phyloP scores from a whole-genome alignment of 768 basidiomycete species.

The Suillus brevipes region DNA sequence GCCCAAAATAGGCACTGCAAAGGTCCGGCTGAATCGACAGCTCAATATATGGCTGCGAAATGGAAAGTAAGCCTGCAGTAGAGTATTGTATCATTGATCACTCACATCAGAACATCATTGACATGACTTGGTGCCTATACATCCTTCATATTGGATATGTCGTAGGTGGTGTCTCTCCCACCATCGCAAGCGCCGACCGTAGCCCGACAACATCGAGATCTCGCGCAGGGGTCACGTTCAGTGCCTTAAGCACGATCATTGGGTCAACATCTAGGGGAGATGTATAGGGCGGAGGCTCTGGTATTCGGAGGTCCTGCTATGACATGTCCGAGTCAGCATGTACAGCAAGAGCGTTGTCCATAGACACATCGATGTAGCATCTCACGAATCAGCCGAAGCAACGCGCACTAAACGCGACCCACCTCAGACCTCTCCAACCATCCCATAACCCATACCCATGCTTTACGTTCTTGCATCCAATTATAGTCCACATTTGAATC shows the following conservation, averaged over 20 bases:
- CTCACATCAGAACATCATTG: background rate
- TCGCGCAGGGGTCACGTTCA: slow-evolving; percentile 46
- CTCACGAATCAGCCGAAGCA: background rate
- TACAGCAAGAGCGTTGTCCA: background rate
- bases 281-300: slow-evolving; percentile 42
- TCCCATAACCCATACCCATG: slow-evolving; percentile 55
- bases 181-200: slow-evolving; percentile 22
- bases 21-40: background rate
- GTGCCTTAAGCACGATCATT: slow-evolving; percentile 51
- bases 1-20: background rate
- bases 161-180: slow-evolving; percentile 22
- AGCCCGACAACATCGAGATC: slow-evolving; percentile 43
- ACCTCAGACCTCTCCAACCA: slow-evolving; percentile 54
- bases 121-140: background rate
- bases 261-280: slow-evolving; percentile 43
- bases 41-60: background rate
- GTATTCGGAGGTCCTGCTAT: slow-evolving; percentile 43
- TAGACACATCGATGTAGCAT: slow-evolving; percentile 1
- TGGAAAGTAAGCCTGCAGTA: background rate
- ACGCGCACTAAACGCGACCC: slow-evolving; percentile 20
- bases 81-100: background rate
- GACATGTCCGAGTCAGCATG: background rate
- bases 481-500: slow-evolving; percentile 16
- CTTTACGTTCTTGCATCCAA: slow-evolving; percentile 57
- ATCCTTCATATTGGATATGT: slow-evolving; percentile 21